Evolutionary conservation across 2,329 filamentous ascomycete genomes (phyloP), one percentile per base, ranked within the genome.

Genomic region (Sporothrix inflata): DNA sequence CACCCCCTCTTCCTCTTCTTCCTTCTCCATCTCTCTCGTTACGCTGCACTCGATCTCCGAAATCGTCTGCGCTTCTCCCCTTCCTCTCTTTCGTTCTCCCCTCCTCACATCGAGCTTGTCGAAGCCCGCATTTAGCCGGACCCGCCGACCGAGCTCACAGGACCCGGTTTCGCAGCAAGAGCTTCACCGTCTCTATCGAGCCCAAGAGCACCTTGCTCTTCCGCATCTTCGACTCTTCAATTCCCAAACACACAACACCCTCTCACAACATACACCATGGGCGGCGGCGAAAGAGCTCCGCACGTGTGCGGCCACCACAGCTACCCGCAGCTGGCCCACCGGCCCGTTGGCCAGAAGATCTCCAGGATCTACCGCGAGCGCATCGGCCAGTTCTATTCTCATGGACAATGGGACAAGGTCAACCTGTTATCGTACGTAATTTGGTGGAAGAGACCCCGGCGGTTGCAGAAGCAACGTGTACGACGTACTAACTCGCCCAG

Each of bases 401-500:
- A 38, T 11, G 76, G 76, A 1, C 76, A 77, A 61, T 77, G 73
- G 72, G 74, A 77, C 38, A 75, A 75, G 70, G 75, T 76, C 63
- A 77, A 77, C 65, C 73, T 77, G 21, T 45, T 77, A 11, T 76
- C 77, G 75, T 78, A 71, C 66, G 74, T 75, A n/a, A 4, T 2
- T 19, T 8, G 24, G 60, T 3, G n/a, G 21, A n/a, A 9, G 19
- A 3, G 1, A 5, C 53, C 11, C 12, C 5, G 12, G 53, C 27
- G 5, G 14, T 7, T 57, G 27, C 14, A n/a, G 14, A 6, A 24
- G 16, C 45, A 16, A 2, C 14, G 7, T 34, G 53, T 34, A 24
- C 11, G 16, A 14, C 30, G 27, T 47, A 16, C 24, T 19, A 38
- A 51, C 57, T 3, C 14, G 30, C 38, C 45, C 77, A 91, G 89